phyloP scores from a whole-genome alignment of 768 basidiomycete genomes.

The Trametes cubensis region DNA sequence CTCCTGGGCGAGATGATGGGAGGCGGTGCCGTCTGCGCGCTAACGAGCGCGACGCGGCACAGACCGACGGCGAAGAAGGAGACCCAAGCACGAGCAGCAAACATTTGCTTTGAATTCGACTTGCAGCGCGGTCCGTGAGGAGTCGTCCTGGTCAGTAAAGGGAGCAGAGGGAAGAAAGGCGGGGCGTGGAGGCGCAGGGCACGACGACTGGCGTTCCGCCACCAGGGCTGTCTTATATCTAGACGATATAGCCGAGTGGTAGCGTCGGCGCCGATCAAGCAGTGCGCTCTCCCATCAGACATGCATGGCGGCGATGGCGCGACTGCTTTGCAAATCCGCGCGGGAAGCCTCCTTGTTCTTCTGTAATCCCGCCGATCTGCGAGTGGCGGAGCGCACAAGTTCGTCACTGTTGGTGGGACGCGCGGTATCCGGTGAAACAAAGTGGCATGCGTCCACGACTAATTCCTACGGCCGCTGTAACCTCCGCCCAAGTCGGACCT shows the following conservation, averaged over 20 bases:
- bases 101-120: background rate
- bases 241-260: background rate
- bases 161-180: background rate
- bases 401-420: too few species aligned
- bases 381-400: too few species aligned
- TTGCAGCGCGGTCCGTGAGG: background rate
- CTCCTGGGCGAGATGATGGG: constrained; percentile 2
- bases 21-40: background rate
- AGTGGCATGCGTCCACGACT: too few species aligned
- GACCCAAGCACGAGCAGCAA: background rate
- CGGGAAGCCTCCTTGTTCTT: background rate
- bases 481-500: too few species aligned
- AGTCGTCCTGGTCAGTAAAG: too few species aligned
- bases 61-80: background rate
- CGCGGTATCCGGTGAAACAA: too few species aligned
- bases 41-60: background rate
- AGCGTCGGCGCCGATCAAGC: background rate
- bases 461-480: too few species aligned
- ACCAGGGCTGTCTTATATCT: background rate
- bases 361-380: too few species aligned
- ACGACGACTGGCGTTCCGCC: background rate
- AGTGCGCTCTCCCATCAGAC: background rate
- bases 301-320: background rate
- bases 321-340: too few species aligned
- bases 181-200: background rate